Percentiles rank a stretch among this genome's conserved stretches.
Conservation (phyloP, 768 basidiomycete genomes). For the Suillus ampliporus region DNA sequence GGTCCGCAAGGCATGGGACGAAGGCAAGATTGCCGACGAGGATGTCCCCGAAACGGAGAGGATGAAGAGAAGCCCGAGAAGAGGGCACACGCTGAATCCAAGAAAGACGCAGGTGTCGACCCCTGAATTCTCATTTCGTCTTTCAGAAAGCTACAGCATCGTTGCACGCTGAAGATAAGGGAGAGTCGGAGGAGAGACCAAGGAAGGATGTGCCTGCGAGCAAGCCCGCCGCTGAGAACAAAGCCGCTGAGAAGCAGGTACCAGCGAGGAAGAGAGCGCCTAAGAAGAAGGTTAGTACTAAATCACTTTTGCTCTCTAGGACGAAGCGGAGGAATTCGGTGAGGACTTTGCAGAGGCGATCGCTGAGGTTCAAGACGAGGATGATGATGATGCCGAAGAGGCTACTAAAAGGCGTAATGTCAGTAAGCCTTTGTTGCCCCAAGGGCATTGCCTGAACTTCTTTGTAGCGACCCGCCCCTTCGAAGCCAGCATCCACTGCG, state of each 20-base stretch:
- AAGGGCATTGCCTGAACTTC: slow-evolving; percentile 18
- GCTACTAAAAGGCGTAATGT: slow-evolving; percentile 76
- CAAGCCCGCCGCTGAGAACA: slow-evolving; percentile 52
- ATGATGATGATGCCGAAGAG: slow-evolving; percentile 48
- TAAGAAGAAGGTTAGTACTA: slow-evolving; percentile 15
- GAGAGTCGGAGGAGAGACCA: slow-evolving; percentile 50
- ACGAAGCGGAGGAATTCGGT: slow-evolving; percentile 46
- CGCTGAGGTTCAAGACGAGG: slow-evolving; percentile 51
- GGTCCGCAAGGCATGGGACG: slow-evolving; percentile 74
- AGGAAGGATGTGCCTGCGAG: slow-evolving; percentile 53
- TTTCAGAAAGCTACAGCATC: slow-evolving; percentile 33
- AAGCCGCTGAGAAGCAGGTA: slow-evolving; percentile 52
- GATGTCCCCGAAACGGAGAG: slow-evolving; percentile 75
- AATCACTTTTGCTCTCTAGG: slow-evolving; percentile 16
- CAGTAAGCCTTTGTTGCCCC: slow-evolving; percentile 14
- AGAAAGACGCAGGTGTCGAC: slow-evolving; percentile 38
- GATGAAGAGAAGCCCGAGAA: slow-evolving; percentile 61
- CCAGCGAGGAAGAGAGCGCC: slow-evolving; percentile 12
- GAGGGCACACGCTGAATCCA: slow-evolving; percentile 48
- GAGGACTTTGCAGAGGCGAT: slow-evolving; percentile 54
- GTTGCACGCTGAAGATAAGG: slow-evolving; percentile 36
- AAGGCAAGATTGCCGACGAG: slow-evolving; percentile 79
- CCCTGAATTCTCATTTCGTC: slow-evolving; percentile 13
- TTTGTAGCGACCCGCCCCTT: slow-evolving; percentile 45
- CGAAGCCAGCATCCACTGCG: slow-evolving; percentile 51